Conservation (phyloP, 805 yeast genomes). For the Candida boleticola region DNA sequence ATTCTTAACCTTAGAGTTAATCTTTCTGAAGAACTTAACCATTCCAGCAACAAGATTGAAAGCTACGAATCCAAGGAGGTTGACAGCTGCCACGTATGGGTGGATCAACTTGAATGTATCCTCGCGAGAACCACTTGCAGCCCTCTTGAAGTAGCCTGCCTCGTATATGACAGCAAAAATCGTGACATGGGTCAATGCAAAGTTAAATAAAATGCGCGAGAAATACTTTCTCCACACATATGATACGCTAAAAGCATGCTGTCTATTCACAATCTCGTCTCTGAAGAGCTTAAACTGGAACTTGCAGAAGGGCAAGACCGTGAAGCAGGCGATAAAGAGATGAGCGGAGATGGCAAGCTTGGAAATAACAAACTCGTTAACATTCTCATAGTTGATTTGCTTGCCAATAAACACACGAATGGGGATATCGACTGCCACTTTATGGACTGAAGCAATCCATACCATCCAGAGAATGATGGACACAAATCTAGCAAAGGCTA, state of each 20-base stretch:
- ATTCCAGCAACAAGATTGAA: conserved; percentile 11
- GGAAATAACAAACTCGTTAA: conserved; percentile 7
- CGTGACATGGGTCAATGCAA: conserved; percentile 11
- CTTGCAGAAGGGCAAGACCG: conserved; percentile 15
- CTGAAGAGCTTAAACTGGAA: neutral
- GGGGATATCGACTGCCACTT: conserved; percentile 21
- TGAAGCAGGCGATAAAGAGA: conserved; percentile 18
- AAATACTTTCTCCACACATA: conserved; percentile 1
- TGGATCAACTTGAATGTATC: conserved; percentile 2
- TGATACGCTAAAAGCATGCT: neutral
- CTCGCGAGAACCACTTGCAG: no score
- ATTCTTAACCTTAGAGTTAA: conserved; percentile 51
- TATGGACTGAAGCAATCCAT: conserved; percentile 21
- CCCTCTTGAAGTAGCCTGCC: neutral
- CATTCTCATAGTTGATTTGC: neutral
- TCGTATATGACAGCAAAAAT: neutral
- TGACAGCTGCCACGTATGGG: neutral
- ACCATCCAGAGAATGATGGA: conserved; percentile 13
- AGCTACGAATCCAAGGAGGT: conserved; percentile 7
- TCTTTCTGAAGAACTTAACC: conserved; percentile 11
- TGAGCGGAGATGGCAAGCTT: conserved; percentile 12
- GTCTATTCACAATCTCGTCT: neutral
- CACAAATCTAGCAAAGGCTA: neutral
- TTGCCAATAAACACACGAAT: conserved; percentile 8
- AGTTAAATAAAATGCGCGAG: conserved; percentile 12